A percentile compares a stretch with the other conserved stretches of the same genome.
These are phyloP conservation scores for Aspergillus nidulans DNA, from an alignment of 495 filamentous ascomycete species.

Conservation along the genomic window DNA sequence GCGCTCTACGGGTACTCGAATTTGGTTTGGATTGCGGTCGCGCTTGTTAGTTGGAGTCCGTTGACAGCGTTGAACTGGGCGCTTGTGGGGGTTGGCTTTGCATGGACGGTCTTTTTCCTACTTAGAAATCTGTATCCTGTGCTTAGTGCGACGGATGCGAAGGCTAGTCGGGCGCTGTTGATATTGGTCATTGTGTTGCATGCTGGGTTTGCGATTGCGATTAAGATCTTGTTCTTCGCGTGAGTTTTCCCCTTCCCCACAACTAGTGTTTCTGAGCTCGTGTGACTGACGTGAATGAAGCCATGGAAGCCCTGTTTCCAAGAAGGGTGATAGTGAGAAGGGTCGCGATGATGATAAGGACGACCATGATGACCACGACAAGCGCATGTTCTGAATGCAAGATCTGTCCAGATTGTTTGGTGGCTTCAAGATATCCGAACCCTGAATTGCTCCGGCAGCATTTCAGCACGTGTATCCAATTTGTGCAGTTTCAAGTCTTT, in stretches of 20 bases:
- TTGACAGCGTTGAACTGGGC: conserved; percentile 84
- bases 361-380: conserved; percentile 27
- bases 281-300: conserved; percentile 25
- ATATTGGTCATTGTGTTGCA: conserved; percentile 80
- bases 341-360: conserved; percentile 19
- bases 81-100: conserved; percentile 89
- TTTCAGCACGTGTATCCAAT: neutral
- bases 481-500: neutral
- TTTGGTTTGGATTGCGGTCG: conserved; percentile 93
- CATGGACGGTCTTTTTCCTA: conserved; percentile 77
- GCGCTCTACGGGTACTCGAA: conserved; percentile 93
- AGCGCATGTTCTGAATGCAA: conserved; percentile 24
- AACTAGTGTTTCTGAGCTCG: neutral
- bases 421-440: conserved; percentile 2
- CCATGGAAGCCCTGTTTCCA: conserved; percentile 61
- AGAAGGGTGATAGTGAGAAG: conserved; percentile 43
- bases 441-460: conserved; percentile 25
- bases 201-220: conserved; percentile 81
- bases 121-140: conserved; percentile 92
- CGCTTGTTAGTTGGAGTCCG: conserved; percentile 83
- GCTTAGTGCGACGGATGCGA: conserved; percentile 83
- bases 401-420: neutral
- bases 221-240: conserved; percentile 96
- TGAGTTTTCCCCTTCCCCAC: conserved; percentile 26
- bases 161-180: conserved; percentile 83